A percentile compares a stretch with the other conserved stretches of the same genome.
Conservation (phyloP, 768 basidiomycete species). For the Panaeolus cyanescens region DNA sequence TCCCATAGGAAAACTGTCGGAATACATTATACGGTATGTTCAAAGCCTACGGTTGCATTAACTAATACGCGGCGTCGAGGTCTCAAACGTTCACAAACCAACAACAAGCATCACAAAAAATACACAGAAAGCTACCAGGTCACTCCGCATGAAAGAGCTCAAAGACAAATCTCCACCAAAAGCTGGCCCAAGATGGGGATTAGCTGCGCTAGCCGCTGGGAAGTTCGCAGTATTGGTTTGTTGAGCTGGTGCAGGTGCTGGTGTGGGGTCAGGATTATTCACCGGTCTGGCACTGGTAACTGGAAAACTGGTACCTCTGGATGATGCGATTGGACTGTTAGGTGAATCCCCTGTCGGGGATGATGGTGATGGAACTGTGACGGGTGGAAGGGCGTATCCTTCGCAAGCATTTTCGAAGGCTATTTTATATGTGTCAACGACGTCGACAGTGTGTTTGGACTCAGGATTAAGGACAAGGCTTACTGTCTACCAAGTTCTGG, state of each 20-base stretch:
- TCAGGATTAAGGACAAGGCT: conserved; percentile 5
- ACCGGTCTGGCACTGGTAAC: not conserved
- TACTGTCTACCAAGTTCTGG: conserved; percentile 26
- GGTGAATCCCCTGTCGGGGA: not conserved
- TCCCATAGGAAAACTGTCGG: no score
- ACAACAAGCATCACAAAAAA: not conserved
- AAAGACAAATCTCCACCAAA: not conserved
- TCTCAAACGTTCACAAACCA: no score
- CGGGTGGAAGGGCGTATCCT: not conserved
- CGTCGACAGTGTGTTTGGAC: not conserved
- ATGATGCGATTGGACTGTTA: not conserved
- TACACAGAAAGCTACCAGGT: not conserved
- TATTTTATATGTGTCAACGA: not conserved
- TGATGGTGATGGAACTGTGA: conserved; percentile 5
- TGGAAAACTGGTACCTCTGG: not conserved
- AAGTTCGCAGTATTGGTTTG: not conserved
- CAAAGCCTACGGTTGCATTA: no score
- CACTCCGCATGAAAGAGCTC: not conserved
- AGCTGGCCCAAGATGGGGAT: not conserved
- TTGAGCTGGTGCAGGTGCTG: not conserved
- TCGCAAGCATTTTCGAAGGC: conserved; percentile 2
- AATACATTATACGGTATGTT: no score
- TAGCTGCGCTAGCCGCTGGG: not conserved
- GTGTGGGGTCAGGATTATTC: not conserved
- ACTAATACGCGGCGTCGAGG: no score